Evolutionary conservation across 2,329 filamentous ascomycete genomes (phyloP).

Genomic region (Fusarium bulbicola): DNA sequence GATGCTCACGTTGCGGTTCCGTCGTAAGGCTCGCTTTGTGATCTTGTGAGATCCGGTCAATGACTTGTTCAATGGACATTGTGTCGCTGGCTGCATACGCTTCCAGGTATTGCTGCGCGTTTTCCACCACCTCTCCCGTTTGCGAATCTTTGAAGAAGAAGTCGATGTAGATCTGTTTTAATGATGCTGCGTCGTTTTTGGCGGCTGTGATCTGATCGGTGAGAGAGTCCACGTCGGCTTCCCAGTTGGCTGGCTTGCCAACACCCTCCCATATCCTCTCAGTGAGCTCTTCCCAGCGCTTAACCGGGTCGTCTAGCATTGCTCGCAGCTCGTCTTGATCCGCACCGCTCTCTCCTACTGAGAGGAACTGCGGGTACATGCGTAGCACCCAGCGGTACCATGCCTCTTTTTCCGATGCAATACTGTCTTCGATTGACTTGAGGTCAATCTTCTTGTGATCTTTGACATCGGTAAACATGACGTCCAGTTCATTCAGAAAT

Average conservation of each 20-base stretch:
- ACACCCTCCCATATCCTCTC: conserved; percentile 49
- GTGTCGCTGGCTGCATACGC: conserved; percentile 42
- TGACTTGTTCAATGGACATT: conserved; percentile 47
- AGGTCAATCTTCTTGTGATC: conserved; percentile 54
- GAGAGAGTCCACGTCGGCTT: conserved; percentile 47
- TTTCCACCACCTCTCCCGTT: conserved; percentile 46
- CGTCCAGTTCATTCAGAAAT: conserved; percentile 61
- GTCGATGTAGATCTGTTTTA: conserved; percentile 52
- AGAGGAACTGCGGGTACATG: conserved; percentile 51
- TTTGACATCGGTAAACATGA: conserved; percentile 59
- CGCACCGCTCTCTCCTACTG: conserved; percentile 43
- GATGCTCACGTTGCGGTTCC: conserved; percentile 51
- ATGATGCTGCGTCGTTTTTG: conserved; percentile 44
- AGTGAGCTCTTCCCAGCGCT: conserved; percentile 50
- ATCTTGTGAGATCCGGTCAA: conserved; percentile 47
- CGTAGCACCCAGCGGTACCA: conserved; percentile 61
- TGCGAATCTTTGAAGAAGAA: conserved; percentile 53
- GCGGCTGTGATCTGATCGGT: conserved; percentile 46
- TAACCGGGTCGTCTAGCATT: conserved; percentile 51
- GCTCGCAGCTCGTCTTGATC: conserved; percentile 47
- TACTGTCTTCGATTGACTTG: conserved; percentile 58
- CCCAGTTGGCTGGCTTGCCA: conserved; percentile 47
- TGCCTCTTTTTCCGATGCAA: conserved; percentile 60
- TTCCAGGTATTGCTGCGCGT: conserved; percentile 53
- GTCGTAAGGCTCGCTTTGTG: conserved; percentile 43